phyloP scores from a whole-genome alignment of 352 stramenopile genomes.

The Globisporangium apiculatum region DNA sequence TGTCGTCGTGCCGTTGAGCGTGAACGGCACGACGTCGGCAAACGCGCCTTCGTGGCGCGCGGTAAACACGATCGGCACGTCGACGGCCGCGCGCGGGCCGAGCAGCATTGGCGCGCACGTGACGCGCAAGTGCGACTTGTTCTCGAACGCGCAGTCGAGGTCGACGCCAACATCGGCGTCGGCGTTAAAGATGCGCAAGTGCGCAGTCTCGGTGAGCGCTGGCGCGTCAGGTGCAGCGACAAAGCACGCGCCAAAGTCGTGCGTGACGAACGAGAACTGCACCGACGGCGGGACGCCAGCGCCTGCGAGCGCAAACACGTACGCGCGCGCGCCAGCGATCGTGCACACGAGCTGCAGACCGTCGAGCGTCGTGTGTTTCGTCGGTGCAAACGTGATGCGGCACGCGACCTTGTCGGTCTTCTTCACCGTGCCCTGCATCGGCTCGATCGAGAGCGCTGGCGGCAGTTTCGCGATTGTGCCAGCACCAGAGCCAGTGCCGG shows the following conservation, averaged over 20 bases:
- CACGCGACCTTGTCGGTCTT: conserved; percentile 83
- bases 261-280: conserved; percentile 84
- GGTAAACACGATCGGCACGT: conserved; percentile 83
- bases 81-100: conserved; percentile 63
- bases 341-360: conserved; percentile 66
- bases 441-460: conserved; percentile 50
- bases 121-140: conserved; percentile 81
- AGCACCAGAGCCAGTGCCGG: conserved; percentile 1
- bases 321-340: conserved; percentile 81
- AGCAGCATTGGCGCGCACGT: conserved; percentile 80
- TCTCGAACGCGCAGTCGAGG: conserved; percentile 88
- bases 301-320: conserved; percentile 70
- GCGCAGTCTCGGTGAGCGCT: conserved; percentile 42
- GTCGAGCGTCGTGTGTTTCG: conserved; percentile 72
- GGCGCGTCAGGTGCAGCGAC: conserved; percentile 69
- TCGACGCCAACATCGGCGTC: conserved; percentile 73
- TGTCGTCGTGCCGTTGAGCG: conserved; percentile 84
- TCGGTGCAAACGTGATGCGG: conserved; percentile 66
- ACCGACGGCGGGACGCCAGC: conserved; percentile 76
- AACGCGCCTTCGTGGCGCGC: conserved; percentile 80
- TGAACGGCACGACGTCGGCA: conserved; percentile 84
- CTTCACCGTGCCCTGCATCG: conserved; percentile 78
- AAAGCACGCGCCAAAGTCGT: conserved; percentile 92
- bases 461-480: conserved; percentile 15
- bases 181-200: conserved; percentile 83